A percentile compares a stretch with the other conserved stretches of the same genome.
phyloP scores from a whole-genome alignment of 2,329 filamentous ascomycete genomes.

The Cytospora leucostoma region DNA sequence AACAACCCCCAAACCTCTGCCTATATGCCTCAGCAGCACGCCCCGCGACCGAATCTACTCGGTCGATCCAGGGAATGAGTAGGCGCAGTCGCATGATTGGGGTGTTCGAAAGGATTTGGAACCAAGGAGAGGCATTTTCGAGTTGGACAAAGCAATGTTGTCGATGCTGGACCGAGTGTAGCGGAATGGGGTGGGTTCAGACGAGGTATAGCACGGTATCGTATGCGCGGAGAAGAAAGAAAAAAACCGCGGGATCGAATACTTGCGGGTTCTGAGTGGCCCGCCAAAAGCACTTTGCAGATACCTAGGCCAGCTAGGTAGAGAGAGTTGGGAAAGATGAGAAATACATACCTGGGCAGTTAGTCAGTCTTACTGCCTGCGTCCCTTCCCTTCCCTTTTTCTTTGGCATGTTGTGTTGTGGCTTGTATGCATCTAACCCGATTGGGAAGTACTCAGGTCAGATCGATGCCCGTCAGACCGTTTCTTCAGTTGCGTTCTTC shows the following conservation, averaged over 20 bases:
- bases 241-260: neutral
- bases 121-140: neutral
- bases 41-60: slow-evolving; percentile 8
- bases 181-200: slow-evolving; percentile 10
- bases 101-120: slow-evolving; percentile 8
- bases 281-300: too few relatives aligned
- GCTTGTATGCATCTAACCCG: too few relatives aligned
- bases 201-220: neutral
- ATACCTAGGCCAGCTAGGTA: too few relatives aligned
- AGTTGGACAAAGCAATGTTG: neutral
- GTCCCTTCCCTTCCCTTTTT: too few relatives aligned
- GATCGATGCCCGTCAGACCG: too few relatives aligned
- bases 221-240: neutral
- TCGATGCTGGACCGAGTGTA: slow-evolving; percentile 29
- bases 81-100: slow-evolving; percentile 20
- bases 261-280: neutral
- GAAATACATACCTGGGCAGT: too few relatives aligned
- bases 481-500: too few relatives aligned
- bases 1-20: slow-evolving; percentile 25
- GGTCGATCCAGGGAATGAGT: slow-evolving; percentile 6
- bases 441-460: too few relatives aligned
- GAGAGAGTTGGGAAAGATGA: slow-evolving; percentile 13
- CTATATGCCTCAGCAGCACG: slow-evolving; percentile 7
- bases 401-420: too few relatives aligned
- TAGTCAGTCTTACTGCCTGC: too few relatives aligned